Base-by-base conservation (phyloP, 768 basidiomycete species). In the Amanita muscaria region DNA sequence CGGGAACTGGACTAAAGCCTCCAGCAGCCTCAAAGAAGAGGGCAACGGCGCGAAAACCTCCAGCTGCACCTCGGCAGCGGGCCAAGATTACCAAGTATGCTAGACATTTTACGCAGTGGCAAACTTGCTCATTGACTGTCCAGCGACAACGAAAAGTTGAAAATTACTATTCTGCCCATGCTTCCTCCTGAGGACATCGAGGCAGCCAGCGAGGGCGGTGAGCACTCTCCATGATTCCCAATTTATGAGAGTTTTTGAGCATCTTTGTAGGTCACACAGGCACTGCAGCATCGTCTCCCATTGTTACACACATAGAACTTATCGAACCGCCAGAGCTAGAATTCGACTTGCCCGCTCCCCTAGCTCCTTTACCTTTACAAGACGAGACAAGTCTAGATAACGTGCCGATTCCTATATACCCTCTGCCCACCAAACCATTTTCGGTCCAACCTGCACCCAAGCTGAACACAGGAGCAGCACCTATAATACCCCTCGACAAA, bases 351-450 rank as follows among this genome's bases (percentile, higher is more conserved):
- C 44, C 54, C 4, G 61, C 58, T 2, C 57, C 63, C 6, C 61
- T 68, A 31, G 59, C 58, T 11, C 53, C 54, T 15, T 48, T 58
- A 21, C 54, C 56, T 19, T 50, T 63, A 4, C 48, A 56, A 7
- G 60, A 62, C 19, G 72, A 70, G 42, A 75, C 77, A 18, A 74
- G 70, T 31, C 66, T 83, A 33, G 77, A 83, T 41, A 74, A 65
- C 42, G 65, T 73, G 15, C 74, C 85, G 1, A 68, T 83, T 2
- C 87, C 87, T 3, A 62, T 80, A 22, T 89, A 88, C 50, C 83
- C 87, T 1, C 72, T 88, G 18, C 86, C 87, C 10, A 73, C 79
- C n/a, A 87, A 83, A 60, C 84, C 86, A 1, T 88, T 88, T 64
- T 79, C 83, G 0, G 87, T 89, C 10, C 84, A 86, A 53, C 80